Base-by-base conservation (phyloP, 2,329 filamentous ascomycete species). In the Pseudogymnoascus sp. region DNA sequence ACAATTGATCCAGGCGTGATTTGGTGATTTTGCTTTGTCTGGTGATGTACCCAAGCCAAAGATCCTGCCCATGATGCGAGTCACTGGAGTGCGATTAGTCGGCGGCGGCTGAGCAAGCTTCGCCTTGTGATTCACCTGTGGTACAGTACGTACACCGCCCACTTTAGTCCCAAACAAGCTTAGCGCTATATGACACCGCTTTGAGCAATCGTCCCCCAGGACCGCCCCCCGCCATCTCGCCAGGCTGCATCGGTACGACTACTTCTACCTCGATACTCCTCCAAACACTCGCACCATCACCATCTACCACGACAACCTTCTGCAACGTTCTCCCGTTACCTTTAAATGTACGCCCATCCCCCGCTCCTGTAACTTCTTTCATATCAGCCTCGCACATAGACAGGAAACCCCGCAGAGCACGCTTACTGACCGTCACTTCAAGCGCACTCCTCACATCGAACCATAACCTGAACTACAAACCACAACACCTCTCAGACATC, bases 401-500 rank as follows among this genome's bases (percentile, higher is more conserved):
- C 5, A 21, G 29, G 29, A 55, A 55, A 12, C 2, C 1, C 49
- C 19, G 2, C 11, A 19, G 16, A 33, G 49, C 49, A 55, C 49
- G 49, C 49, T 55, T 55, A 33, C 49, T 55, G 49, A 55, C 49
- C 49, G 29, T 33, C 29, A 55, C 49, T 55, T 55, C 49, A 55
- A 55, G 49, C 49, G 11, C 29, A n/a, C 29, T 12, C 49, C 29
- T 55, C 49, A 55, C 49, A 55, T 55, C 49, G 49, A n/a, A 55
- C 49, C 49, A 55, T 33, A 49, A 49, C 43, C 43, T 49, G 14
- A 55, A 33, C 49, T n/a, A 55, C 49, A 31, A 38, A 37, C 16
- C 67, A 64, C 65, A 45, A 63, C 66, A 64, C 65, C 62, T 61
- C 67, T 63, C 61, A 66, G 71, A 71, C 69, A 75, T 74, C 83